Base-by-base conservation (phyloP, 192 early-diverging fungal genomes). In the Coemansia sp. region DNA sequence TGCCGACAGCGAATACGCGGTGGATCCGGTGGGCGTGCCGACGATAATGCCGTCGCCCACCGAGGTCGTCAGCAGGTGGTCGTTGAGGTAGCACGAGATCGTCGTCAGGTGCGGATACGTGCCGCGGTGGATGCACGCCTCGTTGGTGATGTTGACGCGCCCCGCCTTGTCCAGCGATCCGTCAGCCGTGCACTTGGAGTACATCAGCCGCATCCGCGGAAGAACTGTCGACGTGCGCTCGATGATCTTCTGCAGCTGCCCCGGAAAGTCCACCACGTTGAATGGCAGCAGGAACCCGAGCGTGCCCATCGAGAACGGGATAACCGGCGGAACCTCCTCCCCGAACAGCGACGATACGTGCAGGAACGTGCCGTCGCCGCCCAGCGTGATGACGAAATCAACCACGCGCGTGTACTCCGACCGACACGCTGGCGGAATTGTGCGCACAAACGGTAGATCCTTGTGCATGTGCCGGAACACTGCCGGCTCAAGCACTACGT, bases 221-320 rank as follows among this genome's bases (percentile, higher is more conserved):
- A 92, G 77, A 29, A 95, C 66, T 2, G 87, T 87, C 0, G 88
- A 82, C 13, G 84, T 66, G 20, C 87, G 86, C 59, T 85, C 75
- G 8, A 95, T 87, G 37, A 95, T 61, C 33, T 85, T 79, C 13
- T 65, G 53, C 25, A 96, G 70, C 20, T 87, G 89, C 5, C 52
- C 40, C 29, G 79, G 61, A 63, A 86, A 94, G 59, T 91, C 72
- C 4, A 74, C 64, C 29, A 95, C 86, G 63, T 91, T 80, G 74
- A 91, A 96, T 9, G 93, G 92, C 64, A 94, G 77, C n/a, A 97
- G 84, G 63, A 97, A 97, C 0, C 94, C 93, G 3, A 97, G 72
- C 5, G 94, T 94, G 12, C 95, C 95, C 80, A 97, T 82, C 9
- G 95, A 97, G 57, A 97, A 97, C 9, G 93, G 93, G 46, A 95